Base-by-base conservation (phyloP, 495 filamentous ascomycete genomes). In the Aspergillus biplanus region DNA sequence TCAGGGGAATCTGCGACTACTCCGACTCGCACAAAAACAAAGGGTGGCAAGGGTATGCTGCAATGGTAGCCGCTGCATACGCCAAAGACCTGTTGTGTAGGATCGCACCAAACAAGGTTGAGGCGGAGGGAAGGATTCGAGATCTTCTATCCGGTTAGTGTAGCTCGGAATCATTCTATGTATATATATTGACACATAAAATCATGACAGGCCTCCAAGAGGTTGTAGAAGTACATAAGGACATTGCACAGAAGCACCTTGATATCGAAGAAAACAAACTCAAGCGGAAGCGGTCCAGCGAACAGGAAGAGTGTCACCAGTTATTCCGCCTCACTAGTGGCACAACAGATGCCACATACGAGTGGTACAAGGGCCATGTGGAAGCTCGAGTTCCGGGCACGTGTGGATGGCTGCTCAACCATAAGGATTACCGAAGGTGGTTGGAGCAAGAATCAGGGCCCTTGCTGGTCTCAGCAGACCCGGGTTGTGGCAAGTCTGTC, bases 401-500 rank as follows among this genome's bases (percentile, higher is more conserved):
- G 1, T 48, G 46, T 16, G 46, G 16, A 48, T 48, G 46, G 46
- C 16, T 48, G 1, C 46, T 48, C 46, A 48, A 48, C 8, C 46
- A 48, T 48, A n/a, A 4, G 6, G 6, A 6, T 48, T 48, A 3
- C 46, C 46, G 6, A n/a, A 9, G 16, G 1, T 48, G 46, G 46
- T 6, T 59, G 67, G 52, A 74, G 71, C 64, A 61, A 71, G 49
- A 70, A 3, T 68, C 73, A 33, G 69, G 73, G 37, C 65, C 82
- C 32, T 72, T 83, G 11, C 80, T 73, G 79, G 65, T 82, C 13
- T 76, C 80, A 6, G 81, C 75, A 11, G 74, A 79, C 62, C 77
- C 74, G 42, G 78, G 78, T 35, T 80, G 74, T 65, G 76, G 79
- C 3, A 83, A 83, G 59, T 78, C 79, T 59, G 78, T 83, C 4